Evolutionary conservation across 2,329 filamentous ascomycete genomes (phyloP), one percentile per base, ranked within the genome.

Genomic region (Pseudocercospora vitis): DNA sequence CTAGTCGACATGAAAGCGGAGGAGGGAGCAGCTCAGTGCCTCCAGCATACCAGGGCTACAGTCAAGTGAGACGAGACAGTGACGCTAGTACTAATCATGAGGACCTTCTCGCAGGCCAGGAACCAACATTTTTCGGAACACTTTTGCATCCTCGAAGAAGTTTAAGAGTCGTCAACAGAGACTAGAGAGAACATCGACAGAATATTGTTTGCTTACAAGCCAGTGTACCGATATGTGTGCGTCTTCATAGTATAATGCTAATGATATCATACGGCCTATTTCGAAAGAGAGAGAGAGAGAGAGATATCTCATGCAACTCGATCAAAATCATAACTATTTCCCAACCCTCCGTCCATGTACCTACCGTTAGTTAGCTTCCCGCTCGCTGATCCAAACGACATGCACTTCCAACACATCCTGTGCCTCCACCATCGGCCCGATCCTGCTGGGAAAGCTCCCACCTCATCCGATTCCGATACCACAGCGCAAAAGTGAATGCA

Each of bases 111-210:
- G 76, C 74, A 3, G 82, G 81, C 0, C 78, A 84, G 56, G 84
- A 89, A 68, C 87, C 87, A 55, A 86, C 80, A 53, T 90, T 89
- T 71, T 83, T 87, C 68, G 86, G 76, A 1, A 58, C 60, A 6
- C 54, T 62, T 44, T 21, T 62, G 32, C 56, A 62, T 53, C 60
- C 60, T 64, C 74, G 86, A 65, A 88, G 84, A 74, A 62, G 77
- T 79, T 64, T 80, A 65, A 74, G 57, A 21, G 56, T 61, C n/a
- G 55, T 62, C 24, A 62, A 62, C 55, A 50, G 55, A 11, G 60
- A 62, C 55, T 62, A n/a, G n/a, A n/a, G 19, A 53, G 31, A 31
- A 46, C 4, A 23, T 11, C 48, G 48, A 29, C 48, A 51, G 48
- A 19, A 32, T 3, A 26, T 26, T 24, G 18, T n/a, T 18, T 3